These are phyloP conservation scores for Heteromeles arbutifolia DNA, from an alignment of 306 rosid genomes.

Conservation along the genomic window DNA sequence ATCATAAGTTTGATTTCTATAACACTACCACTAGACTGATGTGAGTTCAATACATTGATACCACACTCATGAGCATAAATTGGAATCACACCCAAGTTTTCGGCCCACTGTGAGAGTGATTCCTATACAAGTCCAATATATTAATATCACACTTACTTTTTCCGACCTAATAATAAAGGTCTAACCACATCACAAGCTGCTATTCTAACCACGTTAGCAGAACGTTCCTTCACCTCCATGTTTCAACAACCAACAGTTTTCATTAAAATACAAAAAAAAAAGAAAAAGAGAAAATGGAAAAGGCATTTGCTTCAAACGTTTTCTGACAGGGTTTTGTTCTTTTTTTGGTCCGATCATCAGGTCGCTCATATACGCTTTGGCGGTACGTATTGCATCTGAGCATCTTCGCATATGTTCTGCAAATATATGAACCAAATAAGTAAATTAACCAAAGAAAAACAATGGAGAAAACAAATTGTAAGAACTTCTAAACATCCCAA, in stretches of 20 bases:
- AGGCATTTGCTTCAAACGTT: background rate
- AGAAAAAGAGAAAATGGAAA: background rate
- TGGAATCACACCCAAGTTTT: too few relatives aligned
- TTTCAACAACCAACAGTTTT: background rate
- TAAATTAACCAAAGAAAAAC: background rate
- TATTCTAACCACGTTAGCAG: too few relatives aligned
- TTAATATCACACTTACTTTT: too few relatives aligned
- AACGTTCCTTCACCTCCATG: background rate
- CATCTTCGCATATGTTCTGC: slow-evolving; percentile 71
- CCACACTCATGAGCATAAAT: too few relatives aligned
- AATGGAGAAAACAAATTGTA: background rate
- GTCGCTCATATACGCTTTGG: slow-evolving; percentile 50
- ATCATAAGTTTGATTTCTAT: too few relatives aligned
- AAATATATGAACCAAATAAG: slow-evolving; percentile 5
- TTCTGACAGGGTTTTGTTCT: background rate
- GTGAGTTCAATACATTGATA: too few relatives aligned
- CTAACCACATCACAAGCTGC: too few relatives aligned
- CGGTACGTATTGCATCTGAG: slow-evolving; percentile 67
- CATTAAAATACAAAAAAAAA: background rate
- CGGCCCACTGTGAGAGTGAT: too few relatives aligned
- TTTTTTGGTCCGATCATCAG: background rate
- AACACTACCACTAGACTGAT: too few relatives aligned
- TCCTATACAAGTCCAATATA: too few relatives aligned
- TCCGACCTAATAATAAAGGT: too few relatives aligned
- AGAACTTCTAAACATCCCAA: background rate